phyloP scores from a whole-genome alignment of 192 early-diverging fungal genomes.

The Powellomyces hirtus region DNA sequence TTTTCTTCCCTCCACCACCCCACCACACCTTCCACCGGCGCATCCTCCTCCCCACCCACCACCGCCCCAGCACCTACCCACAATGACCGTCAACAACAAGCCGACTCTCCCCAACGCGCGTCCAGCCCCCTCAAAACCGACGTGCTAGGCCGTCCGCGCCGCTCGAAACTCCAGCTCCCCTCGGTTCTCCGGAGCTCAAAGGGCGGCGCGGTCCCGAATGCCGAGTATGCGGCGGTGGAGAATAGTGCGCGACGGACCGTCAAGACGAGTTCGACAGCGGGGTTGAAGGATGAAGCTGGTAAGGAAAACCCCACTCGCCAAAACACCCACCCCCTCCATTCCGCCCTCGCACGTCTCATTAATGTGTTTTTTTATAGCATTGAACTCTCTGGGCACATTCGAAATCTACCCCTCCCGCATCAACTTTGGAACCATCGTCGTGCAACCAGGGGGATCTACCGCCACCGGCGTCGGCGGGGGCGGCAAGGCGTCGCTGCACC shows the following conservation, averaged over 20 bases:
- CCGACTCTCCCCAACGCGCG: no score
- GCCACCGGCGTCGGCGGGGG: no score
- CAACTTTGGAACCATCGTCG: slow-evolving; percentile 28
- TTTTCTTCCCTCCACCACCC: no score
- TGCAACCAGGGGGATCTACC: no score
- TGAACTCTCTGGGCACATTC: slow-evolving; percentile 27
- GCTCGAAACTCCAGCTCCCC: slow-evolving; percentile 31
- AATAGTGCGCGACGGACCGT: slow-evolving; percentile 15
- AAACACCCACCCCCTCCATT: neutral
- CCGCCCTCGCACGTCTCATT: neutral
- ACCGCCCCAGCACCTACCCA: no score
- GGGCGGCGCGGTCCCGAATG: slow-evolving; percentile 27
- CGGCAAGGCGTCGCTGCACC: slow-evolving; percentile 2
- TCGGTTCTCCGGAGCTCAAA: slow-evolving; percentile 17
- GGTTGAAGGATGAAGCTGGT: slow-evolving; percentile 1
- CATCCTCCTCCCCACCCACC: no score
- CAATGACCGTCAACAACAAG: no score
- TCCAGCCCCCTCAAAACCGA: neutral
- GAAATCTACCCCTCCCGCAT: slow-evolving; percentile 22
- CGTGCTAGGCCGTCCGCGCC: slow-evolving; percentile 5
- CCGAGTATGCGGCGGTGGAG: slow-evolving; percentile 23
- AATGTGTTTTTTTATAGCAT: slow-evolving; percentile 11
- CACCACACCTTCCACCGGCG: no score
- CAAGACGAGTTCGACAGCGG: slow-evolving; percentile 27
- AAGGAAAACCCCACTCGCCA: neutral